Conservation (phyloP, 1,284 basidiomycete species). For the Tilletiopsis washingtonensis region DNA sequence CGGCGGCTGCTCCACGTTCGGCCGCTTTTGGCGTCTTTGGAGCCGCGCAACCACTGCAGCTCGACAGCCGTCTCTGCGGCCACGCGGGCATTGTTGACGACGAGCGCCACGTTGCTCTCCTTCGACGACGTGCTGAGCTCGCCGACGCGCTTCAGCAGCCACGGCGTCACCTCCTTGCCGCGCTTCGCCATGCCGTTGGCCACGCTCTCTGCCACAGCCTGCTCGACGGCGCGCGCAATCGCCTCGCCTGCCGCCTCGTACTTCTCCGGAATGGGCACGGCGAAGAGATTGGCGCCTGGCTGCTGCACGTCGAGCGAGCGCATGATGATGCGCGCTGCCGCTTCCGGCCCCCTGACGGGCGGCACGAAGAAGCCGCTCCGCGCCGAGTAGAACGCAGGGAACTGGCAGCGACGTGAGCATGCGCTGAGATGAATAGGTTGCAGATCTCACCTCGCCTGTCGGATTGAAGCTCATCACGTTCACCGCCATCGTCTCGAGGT, state of each 20-base stretch:
- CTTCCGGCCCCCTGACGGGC: constrained; percentile 11
- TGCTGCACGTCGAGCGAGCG: constrained; percentile 61
- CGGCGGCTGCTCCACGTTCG: neutral
- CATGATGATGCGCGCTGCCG: constrained; percentile 49
- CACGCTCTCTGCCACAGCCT: constrained; percentile 75
- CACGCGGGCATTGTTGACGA: constrained; percentile 82
- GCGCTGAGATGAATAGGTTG: too few relatives aligned
- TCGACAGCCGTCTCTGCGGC: constrained; percentile 76
- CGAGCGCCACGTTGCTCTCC: constrained; percentile 68
- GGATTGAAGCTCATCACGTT: constrained; percentile 74
- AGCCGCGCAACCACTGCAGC: constrained; percentile 57
- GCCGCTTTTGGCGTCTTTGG: constrained; percentile 49
- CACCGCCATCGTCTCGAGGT: constrained; percentile 92
- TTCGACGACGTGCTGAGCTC: constrained; percentile 65
- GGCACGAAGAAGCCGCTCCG: constrained; percentile 70
- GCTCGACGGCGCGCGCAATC: constrained; percentile 75
- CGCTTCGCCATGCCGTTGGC: constrained; percentile 68
- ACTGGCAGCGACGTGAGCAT: too few relatives aligned
- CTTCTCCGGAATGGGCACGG: constrained; percentile 77
- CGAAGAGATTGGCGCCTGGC: constrained; percentile 69
- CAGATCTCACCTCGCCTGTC: constrained; percentile 49
- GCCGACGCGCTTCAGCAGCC: constrained; percentile 76
- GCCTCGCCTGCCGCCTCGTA: constrained; percentile 61
- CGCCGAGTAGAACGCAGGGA: constrained; percentile 89
- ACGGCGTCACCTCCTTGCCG: constrained; percentile 91